Conservation (phyloP, 2,329 filamentous ascomycete species). For the Fusarium proliferatum region DNA sequence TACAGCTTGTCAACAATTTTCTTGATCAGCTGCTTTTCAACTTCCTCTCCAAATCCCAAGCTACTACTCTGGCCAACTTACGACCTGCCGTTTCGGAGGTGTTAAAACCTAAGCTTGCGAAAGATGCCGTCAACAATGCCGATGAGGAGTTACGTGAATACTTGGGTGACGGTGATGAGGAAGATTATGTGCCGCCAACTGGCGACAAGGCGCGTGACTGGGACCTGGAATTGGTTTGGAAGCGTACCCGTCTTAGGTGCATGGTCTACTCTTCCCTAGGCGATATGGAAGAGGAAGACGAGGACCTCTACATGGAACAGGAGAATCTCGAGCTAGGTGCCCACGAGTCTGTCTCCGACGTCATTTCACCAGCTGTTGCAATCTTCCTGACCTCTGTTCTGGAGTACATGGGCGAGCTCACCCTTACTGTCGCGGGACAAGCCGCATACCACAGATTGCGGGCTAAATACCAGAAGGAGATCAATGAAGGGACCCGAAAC, state of each 20-base stretch:
- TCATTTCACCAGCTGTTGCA: conserved; percentile 88
- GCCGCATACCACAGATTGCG: conserved; percentile 79
- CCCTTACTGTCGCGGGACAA: conserved; percentile 86
- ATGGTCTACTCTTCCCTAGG: conserved; percentile 99
- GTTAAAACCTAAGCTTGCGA: conserved; percentile 88
- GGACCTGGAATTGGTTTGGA: conserved; percentile 95
- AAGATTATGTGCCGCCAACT: conserved; percentile 71
- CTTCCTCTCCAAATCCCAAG: conserved; percentile 82
- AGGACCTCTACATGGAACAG: conserved; percentile 86
- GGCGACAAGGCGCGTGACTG: conserved; percentile 70
- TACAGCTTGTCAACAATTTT: conserved; percentile 88
- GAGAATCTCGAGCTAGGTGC: conserved; percentile 74
- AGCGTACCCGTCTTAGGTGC: conserved; percentile 88
- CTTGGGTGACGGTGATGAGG: conserved; percentile 80
- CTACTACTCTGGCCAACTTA: conserved; percentile 79
- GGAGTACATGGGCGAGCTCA: conserved; percentile 93
- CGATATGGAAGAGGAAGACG: conserved; percentile 97
- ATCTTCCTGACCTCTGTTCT: conserved; percentile 96
- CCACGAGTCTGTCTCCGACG: conserved; percentile 69
- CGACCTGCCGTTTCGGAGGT: conserved; percentile 87
- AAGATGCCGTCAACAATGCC: conserved; percentile 82
- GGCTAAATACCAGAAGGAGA: conserved; percentile 67
- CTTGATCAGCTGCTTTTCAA: conserved; percentile 94
- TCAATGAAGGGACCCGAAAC: conserved; percentile 62
- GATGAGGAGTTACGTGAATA: conserved; percentile 91